Evolutionary conservation across 2,329 filamentous ascomycete species (phyloP), one percentile per base, ranked within the genome.

Genomic region (Fusarium guadeloupense): DNA sequence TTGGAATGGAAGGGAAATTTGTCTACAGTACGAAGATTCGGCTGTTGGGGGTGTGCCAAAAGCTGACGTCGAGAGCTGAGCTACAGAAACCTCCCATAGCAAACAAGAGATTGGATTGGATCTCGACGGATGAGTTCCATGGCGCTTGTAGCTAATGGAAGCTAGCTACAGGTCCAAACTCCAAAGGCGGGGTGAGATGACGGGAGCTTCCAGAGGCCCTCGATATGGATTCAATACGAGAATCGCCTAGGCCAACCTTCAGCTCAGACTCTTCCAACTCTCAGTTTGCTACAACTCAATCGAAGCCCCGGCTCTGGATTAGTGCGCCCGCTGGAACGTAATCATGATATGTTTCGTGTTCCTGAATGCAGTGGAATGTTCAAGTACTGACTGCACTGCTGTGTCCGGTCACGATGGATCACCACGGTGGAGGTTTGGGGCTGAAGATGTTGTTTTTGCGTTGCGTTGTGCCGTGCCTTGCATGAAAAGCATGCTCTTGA

Each of bases 1-100:
- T 49, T 61, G 28, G 47, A 65, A 57, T 65, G 56, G 45, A 58
- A 41, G 31, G 47, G 61, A 59, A 33, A 57, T 52, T 37, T 41
- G 37, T 8, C 20, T 17, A 25, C 30, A 16, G 14, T 14, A 37
- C 23, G 37, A 48, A 14, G 38, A 33, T 59, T 31, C 21, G n/a
- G 17, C 21, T 43, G 25, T 31, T 41, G 38, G 48, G n/a, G 21
- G 55, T 26, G 31, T 34, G 42, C 25, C 45, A 38, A 58, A 58
- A 34, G 20, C 46, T 59, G 40, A 28, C 46, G 19, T 26, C 9
- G 13, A 30, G 23, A 50, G 47, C 21, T 40, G 47, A 23, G 26
- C 47, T 19, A 26, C 21, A 4, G 13, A 14, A 30, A n/a, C 28
- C 6, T 13, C n/a, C 10, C 25, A 26, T 26, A 26, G 25, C 17